Percentiles rank a stretch among this genome's conserved stretches.
Conservation (phyloP, 2,329 filamentous ascomycete genomes). For the Colletotrichum higginsianum region DNA sequence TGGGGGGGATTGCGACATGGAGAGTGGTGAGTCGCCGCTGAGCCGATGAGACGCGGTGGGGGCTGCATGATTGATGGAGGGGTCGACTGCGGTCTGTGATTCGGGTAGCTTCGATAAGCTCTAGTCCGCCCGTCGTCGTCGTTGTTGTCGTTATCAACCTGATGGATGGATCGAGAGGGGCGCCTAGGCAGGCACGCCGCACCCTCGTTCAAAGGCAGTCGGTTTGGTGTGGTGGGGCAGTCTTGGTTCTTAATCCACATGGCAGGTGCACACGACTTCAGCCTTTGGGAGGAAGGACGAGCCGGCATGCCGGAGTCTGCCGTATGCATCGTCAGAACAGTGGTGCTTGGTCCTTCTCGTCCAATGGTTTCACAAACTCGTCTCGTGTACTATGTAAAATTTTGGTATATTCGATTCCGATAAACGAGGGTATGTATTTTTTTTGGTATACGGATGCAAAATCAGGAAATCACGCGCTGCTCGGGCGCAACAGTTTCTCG, state of each 20-base stretch:
- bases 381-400: background rate
- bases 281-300: slow-evolving; percentile 6
- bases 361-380: background rate
- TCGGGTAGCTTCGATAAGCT: slow-evolving; percentile 37
- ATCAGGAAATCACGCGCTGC: background rate
- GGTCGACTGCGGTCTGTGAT: slow-evolving; percentile 9
- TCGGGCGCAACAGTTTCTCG: background rate
- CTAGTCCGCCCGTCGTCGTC: background rate
- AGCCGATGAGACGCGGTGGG: slow-evolving; percentile 31
- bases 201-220: background rate
- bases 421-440: slow-evolving; percentile 1
- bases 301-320: slow-evolving; percentile 15
- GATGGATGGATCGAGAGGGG: background rate
- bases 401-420: background rate
- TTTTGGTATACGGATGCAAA: slow-evolving; percentile 18
- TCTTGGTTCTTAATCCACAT: background rate
- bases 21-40: slow-evolving; percentile 27
- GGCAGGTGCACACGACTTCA: background rate
- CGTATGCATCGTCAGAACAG: slow-evolving; percentile 5
- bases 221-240: background rate
- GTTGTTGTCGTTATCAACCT: slow-evolving; percentile 22
- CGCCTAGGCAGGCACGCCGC: background rate
- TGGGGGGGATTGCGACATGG: slow-evolving; percentile 1
- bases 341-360: slow-evolving; percentile 8
- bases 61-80: slow-evolving; percentile 36